A percentile compares a stretch with the other conserved stretches of the same genome.
Conservation (phyloP, 768 basidiomycete species). For the Boletellus emodensis region DNA sequence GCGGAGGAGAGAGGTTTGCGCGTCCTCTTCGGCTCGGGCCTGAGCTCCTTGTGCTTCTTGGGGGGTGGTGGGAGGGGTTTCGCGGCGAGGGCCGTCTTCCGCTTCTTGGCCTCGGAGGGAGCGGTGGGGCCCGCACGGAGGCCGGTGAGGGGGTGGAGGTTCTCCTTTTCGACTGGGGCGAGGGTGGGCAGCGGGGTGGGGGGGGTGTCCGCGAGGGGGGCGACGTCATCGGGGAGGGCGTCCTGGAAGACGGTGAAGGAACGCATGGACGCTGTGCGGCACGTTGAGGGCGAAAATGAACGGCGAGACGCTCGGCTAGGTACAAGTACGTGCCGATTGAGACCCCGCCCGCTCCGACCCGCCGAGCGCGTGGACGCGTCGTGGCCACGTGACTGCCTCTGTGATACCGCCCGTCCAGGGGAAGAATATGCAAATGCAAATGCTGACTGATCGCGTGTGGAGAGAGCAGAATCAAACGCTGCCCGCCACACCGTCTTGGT, state of each 20-base stretch:
- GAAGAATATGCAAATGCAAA: too few relatives aligned
- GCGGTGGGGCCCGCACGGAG: slow-evolving; percentile 44
- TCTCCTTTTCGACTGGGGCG: slow-evolving; percentile 64
- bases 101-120: slow-evolving; percentile 49
- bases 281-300: slow-evolving; percentile 23
- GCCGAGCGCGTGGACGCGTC: slow-evolving; percentile 27
- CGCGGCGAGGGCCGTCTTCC: slow-evolving; percentile 58
- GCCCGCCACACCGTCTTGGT: slow-evolving; percentile 25
- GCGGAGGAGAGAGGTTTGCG: slow-evolving; percentile 44
- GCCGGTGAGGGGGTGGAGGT: slow-evolving; percentile 72
- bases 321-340: slow-evolving; percentile 19
- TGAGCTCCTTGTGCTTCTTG: slow-evolving; percentile 44
- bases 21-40: slow-evolving; percentile 51
- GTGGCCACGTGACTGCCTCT: slow-evolving; percentile 20
- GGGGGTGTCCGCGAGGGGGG: too few relatives aligned
- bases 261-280: too few relatives aligned
- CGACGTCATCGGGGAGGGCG: slow-evolving; percentile 16
- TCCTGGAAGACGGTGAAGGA: slow-evolving; percentile 60
- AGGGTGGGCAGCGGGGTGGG: slow-evolving; percentile 31
- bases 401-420: too few relatives aligned
- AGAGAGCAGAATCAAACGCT: too few relatives aligned
- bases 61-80: slow-evolving; percentile 40
- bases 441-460: too few relatives aligned
- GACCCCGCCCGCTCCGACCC: slow-evolving; percentile 33
- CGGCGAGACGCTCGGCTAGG: slow-evolving; percentile 24